These are phyloP conservation scores for Metschnikowia cubensis DNA, from an alignment of 805 yeast genomes.

Conservation along the genomic window DNA sequence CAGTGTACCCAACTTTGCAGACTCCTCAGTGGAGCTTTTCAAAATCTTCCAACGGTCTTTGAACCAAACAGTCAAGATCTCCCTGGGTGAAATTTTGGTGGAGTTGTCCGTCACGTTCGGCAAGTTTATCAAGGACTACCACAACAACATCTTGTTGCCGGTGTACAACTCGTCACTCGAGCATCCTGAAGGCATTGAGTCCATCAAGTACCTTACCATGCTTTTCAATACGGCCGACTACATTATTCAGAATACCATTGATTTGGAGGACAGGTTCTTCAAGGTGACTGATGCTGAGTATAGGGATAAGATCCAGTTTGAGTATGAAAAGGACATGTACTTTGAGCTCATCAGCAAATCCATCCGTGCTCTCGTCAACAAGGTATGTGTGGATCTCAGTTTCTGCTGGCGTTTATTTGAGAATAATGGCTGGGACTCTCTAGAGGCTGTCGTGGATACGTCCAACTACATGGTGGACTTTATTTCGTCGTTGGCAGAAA, in stretches of 20 bases:
- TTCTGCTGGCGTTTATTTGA: conserved; percentile 84
- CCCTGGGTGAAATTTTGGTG: conserved; percentile 15
- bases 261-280: conserved; percentile 60
- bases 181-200: conserved; percentile 45
- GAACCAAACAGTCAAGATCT: conserved; percentile 25
- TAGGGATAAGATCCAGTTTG: conserved; percentile 48
- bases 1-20: conserved; percentile 63
- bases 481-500: conserved; percentile 42
- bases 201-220: conserved; percentile 62
- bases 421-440: conserved; percentile 62
- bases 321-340: conserved; percentile 51
- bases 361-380: conserved; percentile 50
- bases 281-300: conserved; percentile 35
- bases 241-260: conserved; percentile 71
- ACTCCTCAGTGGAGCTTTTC: conserved; percentile 85
- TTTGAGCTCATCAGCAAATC: conserved; percentile 55
- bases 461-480: conserved; percentile 67
- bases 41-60: conserved; percentile 69
- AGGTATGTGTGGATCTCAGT: conserved; percentile 57
- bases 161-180: conserved; percentile 24
- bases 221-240: conserved; percentile 88
- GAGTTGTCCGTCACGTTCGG: conserved; percentile 55
- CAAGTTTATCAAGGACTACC: conserved; percentile 54
- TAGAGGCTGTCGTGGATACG: conserved; percentile 64
- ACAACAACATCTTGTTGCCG: conserved; percentile 29